Percentiles rank a stretch among this genome's conserved stretches.
phyloP scores from a whole-genome alignment of 2,329 filamentous ascomycete genomes.

The Falciphora oryzae region DNA sequence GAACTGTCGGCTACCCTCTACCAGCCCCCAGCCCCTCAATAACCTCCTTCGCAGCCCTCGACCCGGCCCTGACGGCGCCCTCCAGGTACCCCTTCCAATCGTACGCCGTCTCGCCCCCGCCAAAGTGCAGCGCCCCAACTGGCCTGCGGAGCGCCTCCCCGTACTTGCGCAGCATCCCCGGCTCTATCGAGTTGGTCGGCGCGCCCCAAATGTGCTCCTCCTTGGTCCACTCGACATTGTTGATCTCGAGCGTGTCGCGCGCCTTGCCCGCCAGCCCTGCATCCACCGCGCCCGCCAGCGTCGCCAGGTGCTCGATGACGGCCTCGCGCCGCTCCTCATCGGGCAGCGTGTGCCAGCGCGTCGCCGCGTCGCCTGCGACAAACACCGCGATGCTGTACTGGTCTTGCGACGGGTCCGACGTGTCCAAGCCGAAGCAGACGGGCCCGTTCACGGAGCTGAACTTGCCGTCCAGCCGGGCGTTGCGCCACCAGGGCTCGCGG shows the following conservation, averaged over 20 bases:
- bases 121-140: constrained; percentile 37
- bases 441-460: constrained; percentile 14
- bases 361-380: constrained; percentile 30
- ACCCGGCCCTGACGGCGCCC: constrained; percentile 44
- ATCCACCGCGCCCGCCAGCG: neutral
- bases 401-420: constrained; percentile 14
- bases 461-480: constrained; percentile 37
- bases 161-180: constrained; percentile 13
- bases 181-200: constrained; percentile 11
- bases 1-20: neutral
- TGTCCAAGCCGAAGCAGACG: constrained; percentile 6
- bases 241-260: neutral
- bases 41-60: constrained; percentile 42
- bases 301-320: constrained; percentile 20
- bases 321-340: constrained; percentile 13
- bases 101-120: constrained; percentile 45
- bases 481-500: constrained; percentile 32
- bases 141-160: constrained; percentile 25
- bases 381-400: constrained; percentile 36
- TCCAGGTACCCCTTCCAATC: constrained; percentile 57
- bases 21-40: neutral
- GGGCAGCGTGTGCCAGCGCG: constrained; percentile 24
- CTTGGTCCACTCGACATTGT: constrained; percentile 10
- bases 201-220: constrained; percentile 13
- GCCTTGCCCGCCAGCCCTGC: neutral